A percentile compares a stretch with the other conserved stretches of the same genome.
Evolutionary conservation across 139 green algal genomes (phyloP).

Genomic region (Gonium pectorale): DNA sequence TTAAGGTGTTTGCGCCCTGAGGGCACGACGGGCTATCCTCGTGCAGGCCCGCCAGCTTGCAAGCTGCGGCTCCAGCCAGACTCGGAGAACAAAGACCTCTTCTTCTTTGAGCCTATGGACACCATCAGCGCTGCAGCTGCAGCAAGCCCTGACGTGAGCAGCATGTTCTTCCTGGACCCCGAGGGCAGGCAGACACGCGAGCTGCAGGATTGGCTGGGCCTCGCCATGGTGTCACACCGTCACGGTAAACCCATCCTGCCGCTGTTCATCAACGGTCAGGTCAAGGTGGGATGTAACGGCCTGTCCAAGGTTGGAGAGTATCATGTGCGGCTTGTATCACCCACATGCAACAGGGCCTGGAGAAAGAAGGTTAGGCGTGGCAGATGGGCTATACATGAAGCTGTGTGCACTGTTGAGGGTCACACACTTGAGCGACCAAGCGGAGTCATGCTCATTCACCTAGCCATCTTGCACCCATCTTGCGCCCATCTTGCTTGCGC

Average conservation of each 20-base stretch:
- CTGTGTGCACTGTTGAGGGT: not conserved
- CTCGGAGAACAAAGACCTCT: slow-evolving; percentile 1
- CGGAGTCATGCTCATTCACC: not conserved
- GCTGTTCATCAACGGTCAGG: slow-evolving; percentile 23
- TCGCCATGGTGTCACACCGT: not conserved
- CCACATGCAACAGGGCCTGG: not conserved
- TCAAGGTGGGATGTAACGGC: slow-evolving; percentile 11
- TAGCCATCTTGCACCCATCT: too few relatives aligned
- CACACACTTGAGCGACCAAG: not conserved
- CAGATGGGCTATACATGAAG: not conserved
- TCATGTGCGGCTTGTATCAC: not conserved
- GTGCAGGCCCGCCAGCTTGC: slow-evolving; percentile 17
- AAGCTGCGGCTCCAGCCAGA: slow-evolving; percentile 20
- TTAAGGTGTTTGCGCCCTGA: too few relatives aligned
- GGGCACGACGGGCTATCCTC: not conserved
- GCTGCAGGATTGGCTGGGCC: slow-evolving; percentile 1
- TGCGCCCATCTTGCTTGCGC: not conserved
- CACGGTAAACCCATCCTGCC: not conserved
- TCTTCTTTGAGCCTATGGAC: slow-evolving; percentile 13
- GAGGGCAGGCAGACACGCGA: not conserved
- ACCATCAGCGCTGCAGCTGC: not conserved
- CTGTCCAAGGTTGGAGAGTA: not conserved
- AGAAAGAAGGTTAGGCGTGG: not conserved
- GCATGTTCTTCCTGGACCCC: slow-evolving; percentile 29
- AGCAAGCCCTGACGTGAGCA: not conserved